Base-by-base conservation (phyloP, 164 flowering plant genomes). In the Magnolia officinalis region DNA sequence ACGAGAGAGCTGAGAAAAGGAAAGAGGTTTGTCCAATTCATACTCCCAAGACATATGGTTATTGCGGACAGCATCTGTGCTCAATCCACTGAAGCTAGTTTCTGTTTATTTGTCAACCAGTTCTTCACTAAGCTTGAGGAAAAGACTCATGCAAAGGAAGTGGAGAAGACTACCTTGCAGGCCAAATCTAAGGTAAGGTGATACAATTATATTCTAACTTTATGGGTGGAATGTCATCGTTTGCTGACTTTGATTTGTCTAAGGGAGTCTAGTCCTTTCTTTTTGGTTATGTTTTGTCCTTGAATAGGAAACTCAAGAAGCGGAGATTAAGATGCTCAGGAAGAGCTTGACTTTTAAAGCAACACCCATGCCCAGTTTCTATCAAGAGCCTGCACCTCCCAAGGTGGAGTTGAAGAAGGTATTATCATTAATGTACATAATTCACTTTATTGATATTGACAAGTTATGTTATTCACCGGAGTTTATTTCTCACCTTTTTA, bases 181-280 rank as follows among this genome's bases (percentile, higher is more conserved):
- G 99, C 90, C 19, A 93, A 92, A 83, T 90, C 94, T 80, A 91
- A 95, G 98, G 98, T 80, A 91, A 95, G 98, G 98, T 95, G 61
- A 4, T 26, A 26, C 19, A 16, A 24, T 67, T 64, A 29, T 67
- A 11, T 72, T 58, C 16, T 69, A 23, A 16, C 31, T 68, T 14
- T 37, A 31, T 31, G 13, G 19, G n/a, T 29, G 49, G 50, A 29
- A 68, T 19, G 8, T 29, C 7, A 24, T 4, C 45, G 45, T 37
- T 68, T 26, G 18, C 19, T 29, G 68, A 31, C 14, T 31, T 29
- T 68, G 71, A 24, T 29, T 68, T 10, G 71, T 64, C 21, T 64
- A 18, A 29, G 71, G 71, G 31, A 31, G 31, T 66, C 31, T 11
- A 1, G 29, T 29, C 50, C 29, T 68, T 68, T 68, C 29, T 11